These are phyloP conservation scores for Coffea eugenioides DNA, from an alignment of 257 asterid genomes.

Conservation along the genomic window DNA sequence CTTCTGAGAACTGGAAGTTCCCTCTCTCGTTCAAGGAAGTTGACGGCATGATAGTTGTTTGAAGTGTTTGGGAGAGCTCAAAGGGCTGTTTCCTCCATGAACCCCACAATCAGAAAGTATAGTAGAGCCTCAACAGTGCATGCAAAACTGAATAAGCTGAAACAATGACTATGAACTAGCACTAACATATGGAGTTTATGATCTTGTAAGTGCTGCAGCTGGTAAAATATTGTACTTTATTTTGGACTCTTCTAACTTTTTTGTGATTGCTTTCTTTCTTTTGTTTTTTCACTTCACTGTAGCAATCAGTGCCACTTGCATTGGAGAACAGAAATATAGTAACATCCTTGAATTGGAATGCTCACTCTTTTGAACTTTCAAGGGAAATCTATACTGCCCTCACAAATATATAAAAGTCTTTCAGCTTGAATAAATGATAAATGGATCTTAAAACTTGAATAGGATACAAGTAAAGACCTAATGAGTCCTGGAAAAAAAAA, in stretches of 20 bases:
- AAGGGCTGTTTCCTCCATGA: slow-evolving; percentile 18
- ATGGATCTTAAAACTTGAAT: neutral
- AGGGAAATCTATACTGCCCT: neutral
- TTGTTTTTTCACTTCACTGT: neutral
- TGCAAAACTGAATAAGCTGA: neutral
- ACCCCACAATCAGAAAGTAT: neutral
- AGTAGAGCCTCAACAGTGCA: neutral
- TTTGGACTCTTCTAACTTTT: neutral
- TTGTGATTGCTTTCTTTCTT: neutral
- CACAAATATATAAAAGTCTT: neutral
- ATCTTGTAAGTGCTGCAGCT: neutral
- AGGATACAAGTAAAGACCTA: no score
- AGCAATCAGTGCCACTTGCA: neutral
- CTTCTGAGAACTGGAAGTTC: slow-evolving; percentile 16
- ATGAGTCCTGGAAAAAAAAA: neutral
- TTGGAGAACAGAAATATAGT: neutral
- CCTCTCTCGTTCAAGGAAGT: neutral
- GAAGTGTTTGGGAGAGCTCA: slow-evolving; percentile 9
- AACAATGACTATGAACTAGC: neutral
- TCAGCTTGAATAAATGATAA: neutral
- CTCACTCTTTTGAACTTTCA: neutral
- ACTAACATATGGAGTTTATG: neutral
- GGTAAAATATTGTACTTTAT: neutral
- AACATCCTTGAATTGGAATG: neutral
- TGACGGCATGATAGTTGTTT: neutral